Evolutionary conservation across 179 eudicot species (phyloP), one percentile per base, ranked within the genome.

Genomic region (Spinacia oleracea): DNA sequence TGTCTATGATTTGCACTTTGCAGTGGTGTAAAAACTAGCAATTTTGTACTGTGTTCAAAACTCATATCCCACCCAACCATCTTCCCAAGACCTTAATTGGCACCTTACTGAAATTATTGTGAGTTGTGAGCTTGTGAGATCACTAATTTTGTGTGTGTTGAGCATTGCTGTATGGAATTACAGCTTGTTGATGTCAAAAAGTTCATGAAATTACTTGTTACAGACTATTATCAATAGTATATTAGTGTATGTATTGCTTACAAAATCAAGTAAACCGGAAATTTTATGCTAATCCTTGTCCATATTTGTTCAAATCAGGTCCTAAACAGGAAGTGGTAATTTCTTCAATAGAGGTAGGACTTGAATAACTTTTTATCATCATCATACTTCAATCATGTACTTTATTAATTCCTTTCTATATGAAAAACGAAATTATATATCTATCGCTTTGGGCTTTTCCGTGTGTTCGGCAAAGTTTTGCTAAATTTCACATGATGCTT

Each of bases 241-340:
- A 45, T 21, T 27, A 75, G 43, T 2, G 34, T 58, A 38, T 59
- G 69, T 10, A 68, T 68, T 14, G 40, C 46, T 70, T 42, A 42
- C 56, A 15, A 48, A 29, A 46, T 58, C 18, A 40, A 59, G 43
- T 31, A 60, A 68, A 55, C 25, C 4, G 23, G 21, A 6, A 63
- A 63, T 12, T 25, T 32, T 18, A 38, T 34, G 7, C 53, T 56
- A 45, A 32, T 42, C 1, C 51, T 67, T 60, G 56, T 53, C 78
- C 73, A 62, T 65, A 65, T 66, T 73, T 64, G 65, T 20, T 73
- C 20, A 46, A 43, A 64, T 31, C 4, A 12, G n/a, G 50, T 51
- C 70, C 29, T 38, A 50, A 48, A n/a, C 6, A 29, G 45, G 5
- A 73, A 34, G 23, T n/a, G 35, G 38, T 62, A 29, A 25, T 6